Evolutionary conservation across 352 stramenopile genomes (phyloP), one percentile per base, ranked within the genome.

Genomic region (Globisporangium splendens): DNA sequence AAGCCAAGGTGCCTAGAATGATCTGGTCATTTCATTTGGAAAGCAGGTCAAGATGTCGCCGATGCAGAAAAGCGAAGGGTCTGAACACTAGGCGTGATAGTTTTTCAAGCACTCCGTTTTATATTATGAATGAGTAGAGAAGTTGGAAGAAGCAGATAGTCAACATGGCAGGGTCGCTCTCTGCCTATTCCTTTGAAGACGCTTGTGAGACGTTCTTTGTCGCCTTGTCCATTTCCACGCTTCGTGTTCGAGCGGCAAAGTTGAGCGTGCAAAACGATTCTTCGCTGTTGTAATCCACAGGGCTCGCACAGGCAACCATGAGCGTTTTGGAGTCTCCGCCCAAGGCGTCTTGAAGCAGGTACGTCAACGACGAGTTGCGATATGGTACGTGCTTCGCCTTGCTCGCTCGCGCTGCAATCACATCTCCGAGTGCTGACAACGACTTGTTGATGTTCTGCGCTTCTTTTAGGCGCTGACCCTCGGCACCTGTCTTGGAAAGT

Each of bases 401-500:
- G 65, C 81, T 93, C 17, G 83, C 84, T 12, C 81, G 83, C 22
- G 86, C 86, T 20, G 86, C 80, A 66, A 99, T 99, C 21, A 99
- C 97, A 72, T 99, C 97, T 14, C 96, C 96, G 14, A 99, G 80
- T 21, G 97, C 96, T 5, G 91, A 98, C 22, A 99, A 77, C 48
- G 84, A 93, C 61, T 96, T 96, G 77, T 98, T 97, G 72, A 98
- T 98, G 63, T 95, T 96, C 51, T 96, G 86, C 43, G 91, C 90
- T 55, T 98, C 91, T 56, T 97, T 96, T 6, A 98, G 65, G 13
- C 83, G 72, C 59, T 89, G 82, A 0, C 88, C 91, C 49, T 91
- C 77, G 7, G 91, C 90, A 2, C 86, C 83, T 2, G 92, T 97
- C 73, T 96, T 96, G 17, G 76, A 89, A n/a, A 97, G 68, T 1